phyloP scores from a whole-genome alignment of 228 moss, liverwort and hornwort species.

The Sphagnum magellanicum region DNA sequence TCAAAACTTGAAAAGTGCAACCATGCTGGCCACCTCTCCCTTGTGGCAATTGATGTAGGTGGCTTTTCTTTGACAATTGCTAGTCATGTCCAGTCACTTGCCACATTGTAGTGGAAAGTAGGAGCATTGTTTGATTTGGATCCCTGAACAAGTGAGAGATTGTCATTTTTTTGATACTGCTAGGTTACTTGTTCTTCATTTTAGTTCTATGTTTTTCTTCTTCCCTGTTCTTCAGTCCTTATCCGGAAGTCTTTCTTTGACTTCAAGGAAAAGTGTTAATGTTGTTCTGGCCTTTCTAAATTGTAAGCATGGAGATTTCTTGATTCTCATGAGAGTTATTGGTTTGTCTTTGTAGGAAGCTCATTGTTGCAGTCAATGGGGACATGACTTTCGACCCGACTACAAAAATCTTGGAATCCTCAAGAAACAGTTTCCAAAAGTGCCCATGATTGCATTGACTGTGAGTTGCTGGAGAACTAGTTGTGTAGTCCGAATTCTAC shows the following conservation, averaged over 20 bases:
- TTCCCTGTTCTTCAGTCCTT: no score
- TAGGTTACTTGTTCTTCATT: no score
- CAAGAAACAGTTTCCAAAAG: conserved; percentile 94
- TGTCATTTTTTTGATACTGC: not conserved
- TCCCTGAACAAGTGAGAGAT: not conserved
- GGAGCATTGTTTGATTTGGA: not conserved
- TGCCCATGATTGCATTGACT: conserved; percentile 93
- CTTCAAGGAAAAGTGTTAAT: no score
- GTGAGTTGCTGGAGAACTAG: conserved; percentile 35
- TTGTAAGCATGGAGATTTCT: no score
- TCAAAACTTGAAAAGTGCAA: conserved; percentile 99
- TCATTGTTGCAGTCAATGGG: conserved; percentile 99
- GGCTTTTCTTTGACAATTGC: not conserved
- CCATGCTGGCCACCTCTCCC: conserved; percentile 72
- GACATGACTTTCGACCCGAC: conserved; percentile 97
- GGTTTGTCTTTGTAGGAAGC: conserved; percentile 61
- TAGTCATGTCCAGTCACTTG: no score
- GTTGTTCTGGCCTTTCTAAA: no score
- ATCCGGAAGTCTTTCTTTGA: no score
- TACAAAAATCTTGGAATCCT: conserved; percentile 89
- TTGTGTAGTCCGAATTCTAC: not conserved
- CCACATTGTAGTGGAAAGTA: not conserved
- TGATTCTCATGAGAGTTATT: no score
- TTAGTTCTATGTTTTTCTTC: no score
- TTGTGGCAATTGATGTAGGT: conserved; percentile 95